Evolutionary conservation across 2,329 filamentous ascomycete species (phyloP).

Genomic region (Bipolaris gigantea): DNA sequence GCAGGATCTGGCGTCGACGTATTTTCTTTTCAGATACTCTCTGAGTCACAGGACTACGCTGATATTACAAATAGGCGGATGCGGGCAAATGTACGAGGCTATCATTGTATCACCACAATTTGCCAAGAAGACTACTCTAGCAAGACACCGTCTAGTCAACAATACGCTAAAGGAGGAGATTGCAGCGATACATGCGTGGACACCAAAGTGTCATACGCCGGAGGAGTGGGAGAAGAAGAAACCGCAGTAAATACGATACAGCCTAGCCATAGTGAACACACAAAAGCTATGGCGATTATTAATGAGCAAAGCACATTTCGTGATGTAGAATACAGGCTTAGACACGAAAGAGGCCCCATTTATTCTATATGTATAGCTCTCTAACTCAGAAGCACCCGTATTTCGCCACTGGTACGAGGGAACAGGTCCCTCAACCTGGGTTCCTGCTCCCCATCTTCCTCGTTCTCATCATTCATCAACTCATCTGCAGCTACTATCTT

Average conservation of each 20-base stretch:
- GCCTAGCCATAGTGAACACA: background rate
- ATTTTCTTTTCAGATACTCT: background rate
- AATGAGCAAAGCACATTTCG: background rate
- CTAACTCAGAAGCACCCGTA: conserved; percentile 64
- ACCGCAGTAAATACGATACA: conserved; percentile 26
- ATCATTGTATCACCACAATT: conserved; percentile 63
- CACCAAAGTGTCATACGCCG: conserved; percentile 87
- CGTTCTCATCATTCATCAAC: conserved; percentile 40
- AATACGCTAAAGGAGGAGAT: conserved; percentile 82
- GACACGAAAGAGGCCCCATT: background rate
- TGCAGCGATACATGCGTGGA: conserved; percentile 91
- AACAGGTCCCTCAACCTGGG: conserved; percentile 58
- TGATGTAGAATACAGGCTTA: background rate
- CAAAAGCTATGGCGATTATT: too few relatives aligned
- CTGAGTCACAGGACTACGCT: conserved; percentile 14
- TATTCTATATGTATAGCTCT: background rate
- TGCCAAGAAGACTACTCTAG: conserved; percentile 66
- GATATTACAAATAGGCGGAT: conserved; percentile 58
- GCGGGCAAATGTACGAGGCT: conserved; percentile 70
- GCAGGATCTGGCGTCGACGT: background rate
- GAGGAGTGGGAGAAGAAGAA: conserved; percentile 81
- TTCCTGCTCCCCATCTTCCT: conserved; percentile 44
- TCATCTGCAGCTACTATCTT: conserved; percentile 64
- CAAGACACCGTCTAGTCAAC: conserved; percentile 86
- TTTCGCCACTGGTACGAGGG: conserved; percentile 66